phyloP scores from a whole-genome alignment of 805 yeast genomes.

The Wickerhamomyces sydowiorum region DNA sequence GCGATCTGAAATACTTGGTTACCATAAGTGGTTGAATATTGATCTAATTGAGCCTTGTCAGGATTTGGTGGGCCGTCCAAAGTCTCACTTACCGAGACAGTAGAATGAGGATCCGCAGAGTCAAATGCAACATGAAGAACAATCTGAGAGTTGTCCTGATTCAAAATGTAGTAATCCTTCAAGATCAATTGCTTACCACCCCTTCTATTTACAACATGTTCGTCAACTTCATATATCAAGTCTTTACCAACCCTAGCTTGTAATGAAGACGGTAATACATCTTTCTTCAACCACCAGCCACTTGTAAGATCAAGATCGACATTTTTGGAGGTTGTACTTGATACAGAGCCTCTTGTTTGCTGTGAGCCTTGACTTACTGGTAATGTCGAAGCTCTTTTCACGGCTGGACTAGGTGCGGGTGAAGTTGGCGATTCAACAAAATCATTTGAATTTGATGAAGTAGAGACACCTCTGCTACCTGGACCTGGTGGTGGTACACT shows the following conservation, averaged over 20 bases:
- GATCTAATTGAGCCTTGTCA: constrained; percentile 42
- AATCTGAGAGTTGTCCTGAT: constrained; percentile 66
- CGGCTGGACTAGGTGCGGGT: background rate
- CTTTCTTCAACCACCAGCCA: constrained; percentile 61
- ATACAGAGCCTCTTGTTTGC: background rate
- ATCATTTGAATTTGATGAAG: background rate
- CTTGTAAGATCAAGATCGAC: constrained; percentile 29
- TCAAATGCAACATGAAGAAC: constrained; percentile 55
- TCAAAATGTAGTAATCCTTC: constrained; percentile 66
- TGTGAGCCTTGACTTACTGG: background rate
- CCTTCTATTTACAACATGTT: constrained; percentile 48
- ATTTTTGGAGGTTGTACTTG: constrained; percentile 13
- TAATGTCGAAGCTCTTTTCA: constrained; percentile 1
- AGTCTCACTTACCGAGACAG: constrained; percentile 32
- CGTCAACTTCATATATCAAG: constrained; percentile 61
- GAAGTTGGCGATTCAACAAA: background rate
- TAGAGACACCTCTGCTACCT: background rate
- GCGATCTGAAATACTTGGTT: constrained; percentile 42
- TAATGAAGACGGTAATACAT: constrained; percentile 51
- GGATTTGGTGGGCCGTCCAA: constrained; percentile 38
- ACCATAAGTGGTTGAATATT: constrained; percentile 47
- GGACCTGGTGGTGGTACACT: background rate
- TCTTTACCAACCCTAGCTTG: constrained; percentile 38
- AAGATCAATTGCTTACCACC: constrained; percentile 40
- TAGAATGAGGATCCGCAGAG: constrained; percentile 43